phyloP scores from a whole-genome alignment of 306 rosid genomes.

The Sesbania bispinosa region DNA sequence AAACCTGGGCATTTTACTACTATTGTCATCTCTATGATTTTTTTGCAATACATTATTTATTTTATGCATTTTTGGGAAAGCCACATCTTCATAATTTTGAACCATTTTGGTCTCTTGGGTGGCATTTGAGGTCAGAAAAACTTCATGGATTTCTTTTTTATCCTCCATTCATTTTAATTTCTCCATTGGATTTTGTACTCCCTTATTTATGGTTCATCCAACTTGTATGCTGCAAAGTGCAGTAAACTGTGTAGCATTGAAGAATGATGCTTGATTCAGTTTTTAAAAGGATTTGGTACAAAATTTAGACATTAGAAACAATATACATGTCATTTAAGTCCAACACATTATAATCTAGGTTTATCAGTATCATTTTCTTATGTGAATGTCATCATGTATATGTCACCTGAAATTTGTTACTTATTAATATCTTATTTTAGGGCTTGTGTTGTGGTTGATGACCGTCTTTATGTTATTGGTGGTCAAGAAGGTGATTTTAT shows the following conservation, averaged over 20 bases:
- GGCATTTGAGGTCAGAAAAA: neutral
- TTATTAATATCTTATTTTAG: slow-evolving; percentile 34
- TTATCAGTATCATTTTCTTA: slow-evolving; percentile 19
- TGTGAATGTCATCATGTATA: slow-evolving; percentile 16
- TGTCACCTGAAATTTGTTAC: slow-evolving; percentile 14
- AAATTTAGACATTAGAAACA: neutral
- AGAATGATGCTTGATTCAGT: neutral
- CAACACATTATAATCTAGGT: neutral
- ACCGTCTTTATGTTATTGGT: slow-evolving; percentile 79
- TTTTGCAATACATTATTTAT: neutral
- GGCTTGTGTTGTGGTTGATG: slow-evolving; percentile 75
- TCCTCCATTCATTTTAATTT: neutral
- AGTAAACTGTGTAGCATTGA: neutral
- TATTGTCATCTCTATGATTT: neutral
- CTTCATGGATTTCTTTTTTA: neutral
- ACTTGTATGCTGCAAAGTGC: neutral
- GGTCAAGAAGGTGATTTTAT: slow-evolving; percentile 99
- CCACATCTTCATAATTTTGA: slow-evolving; percentile 13
- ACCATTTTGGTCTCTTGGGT: slow-evolving; percentile 8
- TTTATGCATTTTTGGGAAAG: neutral
- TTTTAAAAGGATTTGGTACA: neutral
- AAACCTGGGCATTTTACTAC: neutral
- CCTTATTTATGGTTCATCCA: neutral
- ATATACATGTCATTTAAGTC: neutral
- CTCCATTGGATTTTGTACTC: neutral